These are phyloP conservation scores for Malus fusca DNA, from an alignment of 306 rosid species.

Conservation along the genomic window DNA sequence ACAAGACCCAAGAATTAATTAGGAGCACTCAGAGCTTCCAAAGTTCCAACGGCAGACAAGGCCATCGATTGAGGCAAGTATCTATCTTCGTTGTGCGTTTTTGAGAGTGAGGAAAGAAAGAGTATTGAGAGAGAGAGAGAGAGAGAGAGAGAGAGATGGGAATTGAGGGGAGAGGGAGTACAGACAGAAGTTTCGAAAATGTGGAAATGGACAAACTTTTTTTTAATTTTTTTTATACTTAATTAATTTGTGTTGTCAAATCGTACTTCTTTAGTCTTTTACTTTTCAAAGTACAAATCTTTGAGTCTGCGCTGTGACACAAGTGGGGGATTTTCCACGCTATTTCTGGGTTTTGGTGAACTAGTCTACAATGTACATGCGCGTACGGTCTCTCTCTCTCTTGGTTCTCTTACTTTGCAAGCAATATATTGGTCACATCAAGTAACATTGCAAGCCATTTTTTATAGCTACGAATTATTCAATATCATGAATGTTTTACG, in stretches of 20 bases:
- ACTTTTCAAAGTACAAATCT: background rate
- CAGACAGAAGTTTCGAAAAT: conserved; percentile 28
- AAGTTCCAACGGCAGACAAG: background rate
- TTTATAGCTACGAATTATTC: no score
- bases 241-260: background rate
- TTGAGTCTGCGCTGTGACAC: background rate
- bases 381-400: background rate
- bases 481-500: no score
- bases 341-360: background rate
- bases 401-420: background rate
- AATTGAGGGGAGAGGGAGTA: background rate
- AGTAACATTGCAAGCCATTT: no score
- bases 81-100: background rate
- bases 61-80: background rate
- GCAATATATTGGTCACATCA: background rate
- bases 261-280: background rate
- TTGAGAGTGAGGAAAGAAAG: background rate
- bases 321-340: background rate
- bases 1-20: background rate
- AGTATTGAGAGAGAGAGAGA: background rate
- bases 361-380: background rate
- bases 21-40: background rate
- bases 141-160: background rate
- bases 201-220: conserved; percentile 13
- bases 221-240: background rate